Evolutionary conservation across 768 basidiomycete species (phyloP), one percentile per base, ranked within the genome.

Genomic region (Suillus brevipes): DNA sequence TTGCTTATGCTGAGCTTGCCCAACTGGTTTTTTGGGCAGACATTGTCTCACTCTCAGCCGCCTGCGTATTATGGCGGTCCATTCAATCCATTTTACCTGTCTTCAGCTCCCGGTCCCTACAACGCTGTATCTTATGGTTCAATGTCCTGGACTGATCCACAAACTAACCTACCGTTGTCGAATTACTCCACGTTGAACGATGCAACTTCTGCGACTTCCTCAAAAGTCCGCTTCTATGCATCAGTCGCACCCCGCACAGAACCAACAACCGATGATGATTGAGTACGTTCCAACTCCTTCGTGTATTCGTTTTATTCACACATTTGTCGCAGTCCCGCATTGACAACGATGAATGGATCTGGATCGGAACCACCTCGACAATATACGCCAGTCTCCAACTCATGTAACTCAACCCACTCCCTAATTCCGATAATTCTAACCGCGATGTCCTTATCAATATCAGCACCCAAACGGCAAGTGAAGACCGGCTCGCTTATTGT

Each of bases 401-500:
- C 79, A 82, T 69, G 69, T 78, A 65, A 72, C 77, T 34, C 75
- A 77, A 68, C 64, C 75, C 63, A 72, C 76, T 62, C 74, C 73
- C 64, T 75, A 71, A 50, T 34, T 64, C 14, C 79, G n/a, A n/a
- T n/a, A n/a, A n/a, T n/a, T n/a, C n/a, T n/a, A 78, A 65, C 74
- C 73, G 43, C 83, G 78, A 67, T 73, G 69, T 55, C 75, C 69
- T 64, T 83, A 82, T 68, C 80, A 77, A 66, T 75, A 78, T 63
- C 80, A 78, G 43, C 80, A 77, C 55, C 73, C 77, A 97, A 97
- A 79, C 97, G 95, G 95, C 96, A 97, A 78, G 72, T 97, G 83
- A 97, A 98, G 87, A 91, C 89, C 10, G 95, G 96, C 55, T 86
- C 90, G 37, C 84, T 98, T 67, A 79, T 85, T 69, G 80, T 90